A percentile compares a stretch with the other conserved stretches of the same genome.
Conservation (phyloP, 352 stramenopile genomes). For the Phytophthora boehmeriae region DNA sequence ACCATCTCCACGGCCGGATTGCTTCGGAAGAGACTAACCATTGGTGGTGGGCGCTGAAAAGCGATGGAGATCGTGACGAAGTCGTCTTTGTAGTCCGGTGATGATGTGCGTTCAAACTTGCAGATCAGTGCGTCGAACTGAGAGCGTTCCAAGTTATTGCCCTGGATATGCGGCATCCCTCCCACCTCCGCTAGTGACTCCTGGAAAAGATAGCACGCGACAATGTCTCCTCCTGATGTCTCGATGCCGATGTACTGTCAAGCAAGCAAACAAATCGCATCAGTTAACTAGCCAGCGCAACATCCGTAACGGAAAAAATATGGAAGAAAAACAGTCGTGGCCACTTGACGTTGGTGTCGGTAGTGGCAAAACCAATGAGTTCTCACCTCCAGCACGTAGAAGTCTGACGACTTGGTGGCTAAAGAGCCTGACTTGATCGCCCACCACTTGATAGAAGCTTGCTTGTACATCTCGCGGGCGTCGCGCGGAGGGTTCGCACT, state of each 20-base stretch:
- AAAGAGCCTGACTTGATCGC: constrained; percentile 83
- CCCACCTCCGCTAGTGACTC: constrained; percentile 84
- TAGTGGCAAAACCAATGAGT: constrained; percentile 30
- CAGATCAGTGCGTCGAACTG: constrained; percentile 87
- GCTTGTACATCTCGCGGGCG: constrained; percentile 84
- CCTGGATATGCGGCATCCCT: constrained; percentile 83
- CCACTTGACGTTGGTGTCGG: constrained; percentile 8
- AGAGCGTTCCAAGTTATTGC: constrained; percentile 78
- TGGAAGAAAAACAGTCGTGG: constrained; percentile 15
- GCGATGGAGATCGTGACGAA: constrained; percentile 85
- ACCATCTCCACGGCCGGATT: constrained; percentile 88
- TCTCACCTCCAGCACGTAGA: constrained; percentile 79
- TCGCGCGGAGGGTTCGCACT: constrained; percentile 73
- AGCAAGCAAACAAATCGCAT: constrained; percentile 20
- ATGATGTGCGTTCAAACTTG: constrained; percentile 82
- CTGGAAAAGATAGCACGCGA: constrained; percentile 86
- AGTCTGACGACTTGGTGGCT: constrained; percentile 83
- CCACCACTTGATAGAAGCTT: constrained; percentile 90
- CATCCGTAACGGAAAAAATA: constrained; percentile 24
- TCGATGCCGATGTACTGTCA: constrained; percentile 85
- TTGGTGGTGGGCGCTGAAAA: constrained; percentile 82
- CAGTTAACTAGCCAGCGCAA: constrained; percentile 25
- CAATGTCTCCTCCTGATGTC: constrained; percentile 72
- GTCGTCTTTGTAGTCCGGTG: constrained; percentile 70
- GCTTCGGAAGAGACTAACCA: constrained; percentile 83